phyloP scores from a whole-genome alignment of 2,329 filamentous ascomycete species.

The Endoconidiophora laricicola region DNA sequence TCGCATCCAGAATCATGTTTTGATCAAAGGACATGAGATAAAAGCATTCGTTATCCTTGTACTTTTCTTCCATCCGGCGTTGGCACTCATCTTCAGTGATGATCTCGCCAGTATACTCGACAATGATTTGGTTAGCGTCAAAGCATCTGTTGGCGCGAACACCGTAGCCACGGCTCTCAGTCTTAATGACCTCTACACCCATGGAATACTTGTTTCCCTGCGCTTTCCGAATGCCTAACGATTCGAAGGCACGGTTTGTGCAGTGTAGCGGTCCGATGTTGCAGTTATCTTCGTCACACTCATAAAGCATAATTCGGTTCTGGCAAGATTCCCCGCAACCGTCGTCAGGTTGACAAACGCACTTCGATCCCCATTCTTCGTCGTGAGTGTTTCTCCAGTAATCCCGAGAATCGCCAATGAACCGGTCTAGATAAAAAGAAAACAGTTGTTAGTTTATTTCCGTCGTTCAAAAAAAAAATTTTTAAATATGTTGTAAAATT shows the following conservation, averaged over 20 bases:
- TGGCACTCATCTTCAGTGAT: conserved; percentile 92
- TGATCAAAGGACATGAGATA: conserved; percentile 98
- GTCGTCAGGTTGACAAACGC: conserved; percentile 58
- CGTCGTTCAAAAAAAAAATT: background rate
- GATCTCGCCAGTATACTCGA: conserved; percentile 96
- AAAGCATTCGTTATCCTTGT: conserved; percentile 94
- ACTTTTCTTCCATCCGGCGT: conserved; percentile 78
- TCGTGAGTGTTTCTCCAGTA: conserved; percentile 69
- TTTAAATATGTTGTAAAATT: background rate
- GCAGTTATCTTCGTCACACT: conserved; percentile 86
- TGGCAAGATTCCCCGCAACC: conserved; percentile 84
- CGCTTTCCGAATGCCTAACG: conserved; percentile 57
- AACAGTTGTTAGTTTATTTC: conserved; percentile 10
- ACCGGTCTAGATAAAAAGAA: conserved; percentile 49
- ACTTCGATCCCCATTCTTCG: conserved; percentile 52
- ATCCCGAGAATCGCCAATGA: conserved; percentile 66
- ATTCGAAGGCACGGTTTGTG: conserved; percentile 74
- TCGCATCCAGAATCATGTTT: conserved; percentile 96
- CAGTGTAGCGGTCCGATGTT: conserved; percentile 57
- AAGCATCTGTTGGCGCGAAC: conserved; percentile 84
- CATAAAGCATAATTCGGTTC: conserved; percentile 93
- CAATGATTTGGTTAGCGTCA: conserved; percentile 80
- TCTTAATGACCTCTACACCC: conserved; percentile 91
- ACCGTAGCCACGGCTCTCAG: conserved; percentile 71
- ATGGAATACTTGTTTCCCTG: conserved; percentile 74